Base-by-base conservation (phyloP, 345 rosid species). In the Euclidium syriacum region DNA sequence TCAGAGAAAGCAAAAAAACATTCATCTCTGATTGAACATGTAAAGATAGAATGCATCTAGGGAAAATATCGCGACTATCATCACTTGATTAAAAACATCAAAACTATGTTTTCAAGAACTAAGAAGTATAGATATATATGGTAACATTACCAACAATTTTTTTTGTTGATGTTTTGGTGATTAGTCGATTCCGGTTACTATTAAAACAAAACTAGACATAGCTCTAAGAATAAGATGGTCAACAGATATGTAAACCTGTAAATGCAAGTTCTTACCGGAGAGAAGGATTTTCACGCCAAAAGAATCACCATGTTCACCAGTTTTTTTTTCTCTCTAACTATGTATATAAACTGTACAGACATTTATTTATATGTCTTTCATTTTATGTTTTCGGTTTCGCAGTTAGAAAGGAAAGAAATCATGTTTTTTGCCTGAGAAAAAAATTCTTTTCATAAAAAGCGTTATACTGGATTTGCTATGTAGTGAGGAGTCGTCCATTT, bases 331-430 rank as follows among this genome's bases (percentile, higher is more conserved):
- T 57, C 30, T 53, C 62, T 38, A 44, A 12, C 30, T 43, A 41
- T 56, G 57, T 55, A 60, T 41, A 14, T 41, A 41, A 11, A 49
- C 5, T 58, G 24, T 7, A 30, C 0, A 43, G 10, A 46, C 30
- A 32, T n/a, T n/a, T n/a, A n/a, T n/a, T n/a, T 17, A 26, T 35
- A 25, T 42, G 18, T 53, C 39, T 43, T 44, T 27, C 0, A 18
- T 19, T 61, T 14, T 20, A 34, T 35, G 30, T 53, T 61, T 53
- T 35, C 67, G 11, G 68, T 69, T 69, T 69, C 18, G 20, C 3
- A 36, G 9, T 44, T 62, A 3, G 11, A 62, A 53, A 20, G 68
- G 74, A 70, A 70, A 62, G 49, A 46, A 35, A 36, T 65, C 53
- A 44, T 53, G 50, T 43, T 44, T 41, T 29, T 53, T 42, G 29